A percentile compares a stretch with the other conserved stretches of the same genome.
phyloP scores from a whole-genome alignment of 371 early-diverging fungal genomes.

The Basidiobolus heterosporus region DNA sequence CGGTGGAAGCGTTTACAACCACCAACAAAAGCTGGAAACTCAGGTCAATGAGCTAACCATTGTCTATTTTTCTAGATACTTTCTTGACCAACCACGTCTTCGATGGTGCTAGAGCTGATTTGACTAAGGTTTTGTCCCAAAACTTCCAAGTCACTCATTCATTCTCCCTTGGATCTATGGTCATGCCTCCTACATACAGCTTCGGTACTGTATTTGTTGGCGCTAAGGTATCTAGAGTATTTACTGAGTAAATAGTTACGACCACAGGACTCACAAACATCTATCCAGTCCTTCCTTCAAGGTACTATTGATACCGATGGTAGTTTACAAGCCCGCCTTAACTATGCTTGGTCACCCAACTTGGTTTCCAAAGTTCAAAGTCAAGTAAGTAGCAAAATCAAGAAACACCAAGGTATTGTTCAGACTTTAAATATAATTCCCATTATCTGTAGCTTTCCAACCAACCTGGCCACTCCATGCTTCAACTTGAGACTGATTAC shows the following conservation, averaged over 20 bases:
- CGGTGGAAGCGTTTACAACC: not conserved
- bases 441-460: slow-evolving; percentile 26
- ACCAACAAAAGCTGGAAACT: too few relatives aligned
- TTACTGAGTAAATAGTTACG: not conserved
- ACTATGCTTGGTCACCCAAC: slow-evolving; percentile 40
- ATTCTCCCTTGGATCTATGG: slow-evolving; percentile 71
- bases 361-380: slow-evolving; percentile 62
- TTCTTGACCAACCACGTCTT: slow-evolving; percentile 69
- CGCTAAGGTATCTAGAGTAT: slow-evolving; percentile 14
- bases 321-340: slow-evolving; percentile 47
- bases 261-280: not conserved
- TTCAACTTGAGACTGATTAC: slow-evolving; percentile 83
- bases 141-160: slow-evolving; percentile 90
- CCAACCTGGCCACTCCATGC: slow-evolving; percentile 68
- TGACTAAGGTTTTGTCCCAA: slow-evolving; percentile 73
- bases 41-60: too few relatives aligned
- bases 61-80: slow-evolving; percentile 25
- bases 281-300: slow-evolving; percentile 47
- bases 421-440: not conserved
- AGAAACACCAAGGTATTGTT: not conserved
- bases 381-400: slow-evolving; percentile 30
- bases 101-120: slow-evolving; percentile 89
- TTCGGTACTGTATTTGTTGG: slow-evolving; percentile 35
- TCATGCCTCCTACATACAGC: slow-evolving; percentile 73
- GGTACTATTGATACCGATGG: slow-evolving; percentile 87